A percentile compares a stretch with the other conserved stretches of the same genome.
These are phyloP conservation scores for Chlorella sp. DNA, from an alignment of 139 green algal species.

Conservation along the genomic window DNA sequence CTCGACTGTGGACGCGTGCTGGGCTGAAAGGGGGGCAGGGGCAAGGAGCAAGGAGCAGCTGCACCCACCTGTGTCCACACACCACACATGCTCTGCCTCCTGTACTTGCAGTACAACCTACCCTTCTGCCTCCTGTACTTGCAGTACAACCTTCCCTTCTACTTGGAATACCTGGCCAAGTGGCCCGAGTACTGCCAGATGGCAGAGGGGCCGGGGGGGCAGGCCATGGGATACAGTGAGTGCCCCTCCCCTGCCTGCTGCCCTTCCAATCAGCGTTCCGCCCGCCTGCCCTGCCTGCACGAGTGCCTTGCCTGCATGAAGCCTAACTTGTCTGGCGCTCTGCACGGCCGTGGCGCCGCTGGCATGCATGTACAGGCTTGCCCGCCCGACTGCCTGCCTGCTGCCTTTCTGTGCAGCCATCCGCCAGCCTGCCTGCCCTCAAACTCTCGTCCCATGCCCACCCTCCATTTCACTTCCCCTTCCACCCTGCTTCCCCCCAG, in stretches of 20 bases:
- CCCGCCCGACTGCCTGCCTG: not conserved
- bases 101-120: not conserved
- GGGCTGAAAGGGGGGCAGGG: not conserved
- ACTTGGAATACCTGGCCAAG: conserved; percentile 92
- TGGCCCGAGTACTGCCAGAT: conserved; percentile 95
- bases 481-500: not conserved
- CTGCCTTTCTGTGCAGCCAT: not conserved
- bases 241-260: too few relatives aligned
- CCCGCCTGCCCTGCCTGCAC: too few relatives aligned
- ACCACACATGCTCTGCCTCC: not conserved
- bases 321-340: not conserved
- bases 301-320: too few relatives aligned
- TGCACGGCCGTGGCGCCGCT: not conserved
- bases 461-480: not conserved
- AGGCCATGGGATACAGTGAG: conserved; percentile 89
- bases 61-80: not conserved
- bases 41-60: not conserved
- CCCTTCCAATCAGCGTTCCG: too few relatives aligned
- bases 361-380: not conserved
- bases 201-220: conserved; percentile 70
- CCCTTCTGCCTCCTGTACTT: not conserved
- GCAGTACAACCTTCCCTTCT: conserved; percentile 97
- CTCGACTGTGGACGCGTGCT: too few relatives aligned
- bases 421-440: not conserved
- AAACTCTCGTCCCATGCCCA: not conserved